A percentile compares a stretch with the other conserved stretches of the same genome.
These are phyloP conservation scores for Ulmus americana DNA, from an alignment of 331 rosid species.

Conservation along the genomic window DNA sequence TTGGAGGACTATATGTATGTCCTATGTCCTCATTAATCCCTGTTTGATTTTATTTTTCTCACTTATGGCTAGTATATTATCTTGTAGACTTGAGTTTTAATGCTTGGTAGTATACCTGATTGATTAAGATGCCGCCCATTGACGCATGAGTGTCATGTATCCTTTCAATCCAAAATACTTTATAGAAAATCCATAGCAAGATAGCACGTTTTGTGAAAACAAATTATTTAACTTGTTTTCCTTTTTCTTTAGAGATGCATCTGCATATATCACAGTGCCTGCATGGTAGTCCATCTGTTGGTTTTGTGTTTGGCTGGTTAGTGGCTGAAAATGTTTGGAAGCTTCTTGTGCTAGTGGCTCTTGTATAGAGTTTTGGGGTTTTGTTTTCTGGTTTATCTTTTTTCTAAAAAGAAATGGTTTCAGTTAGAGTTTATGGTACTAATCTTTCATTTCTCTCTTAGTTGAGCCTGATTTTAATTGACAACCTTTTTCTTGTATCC, in stretches of 20 bases:
- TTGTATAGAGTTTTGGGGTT: constrained; percentile 8
- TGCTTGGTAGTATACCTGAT: not conserved
- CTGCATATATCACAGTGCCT: not conserved
- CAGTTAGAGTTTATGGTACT: not conserved
- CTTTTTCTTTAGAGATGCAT: not conserved
- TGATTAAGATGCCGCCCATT: not conserved
- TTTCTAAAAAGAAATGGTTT: not conserved
- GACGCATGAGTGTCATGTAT: not conserved
- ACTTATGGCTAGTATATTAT: not conserved
- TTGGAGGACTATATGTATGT: not conserved
- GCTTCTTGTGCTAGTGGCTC: constrained; percentile 10
- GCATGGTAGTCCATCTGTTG: constrained; percentile 33
- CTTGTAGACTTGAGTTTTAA: not conserved
- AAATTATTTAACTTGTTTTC: not conserved
- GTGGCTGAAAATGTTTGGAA: constrained; percentile 18
- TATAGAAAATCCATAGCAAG: not conserved
- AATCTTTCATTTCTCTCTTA: not conserved
- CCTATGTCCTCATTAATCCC: not conserved
- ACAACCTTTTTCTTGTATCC: not conserved
- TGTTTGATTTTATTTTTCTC: not conserved
- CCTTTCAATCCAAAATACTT: not conserved
- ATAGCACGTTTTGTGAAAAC: not conserved
- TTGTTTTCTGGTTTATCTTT: not conserved
- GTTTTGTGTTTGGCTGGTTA: constrained; percentile 18
- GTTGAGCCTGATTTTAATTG: not conserved